A percentile compares a stretch with the other conserved stretches of the same genome.
These are phyloP conservation scores for Camelina laxa DNA, from an alignment of 345 rosid genomes.

Conservation along the genomic window DNA sequence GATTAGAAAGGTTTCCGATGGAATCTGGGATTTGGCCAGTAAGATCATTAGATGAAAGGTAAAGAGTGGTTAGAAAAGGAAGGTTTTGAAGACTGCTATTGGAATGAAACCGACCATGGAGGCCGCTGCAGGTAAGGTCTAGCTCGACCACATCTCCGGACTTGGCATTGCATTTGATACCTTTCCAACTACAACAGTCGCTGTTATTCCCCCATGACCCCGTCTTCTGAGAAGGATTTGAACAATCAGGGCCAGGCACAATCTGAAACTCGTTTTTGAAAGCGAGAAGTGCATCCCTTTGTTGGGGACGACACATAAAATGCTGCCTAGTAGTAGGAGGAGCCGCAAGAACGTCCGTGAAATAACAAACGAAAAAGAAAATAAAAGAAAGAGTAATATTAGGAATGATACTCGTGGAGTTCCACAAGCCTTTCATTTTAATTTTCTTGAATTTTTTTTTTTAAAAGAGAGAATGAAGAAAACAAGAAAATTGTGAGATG, in stretches of 20 bases:
- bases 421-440: neutral
- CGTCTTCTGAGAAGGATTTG: too few relatives aligned
- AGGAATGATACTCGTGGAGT: neutral
- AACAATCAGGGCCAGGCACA: too few relatives aligned
- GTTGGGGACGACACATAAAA: neutral
- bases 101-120: neutral
- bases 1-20: too few relatives aligned
- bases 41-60: too few relatives aligned
- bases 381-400: neutral
- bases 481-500: neutral
- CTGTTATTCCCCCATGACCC: neutral
- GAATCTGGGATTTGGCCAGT: too few relatives aligned
- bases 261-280: too few relatives aligned
- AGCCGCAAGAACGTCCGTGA: neutral
- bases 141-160: neutral
- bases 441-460: neutral
- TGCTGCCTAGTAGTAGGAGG: neutral
- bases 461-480: neutral
- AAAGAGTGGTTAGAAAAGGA: neutral
- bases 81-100: neutral
- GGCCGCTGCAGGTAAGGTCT: neutral
- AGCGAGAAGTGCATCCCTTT: neutral
- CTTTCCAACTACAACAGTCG: slow-evolving; percentile 10
- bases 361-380: neutral
- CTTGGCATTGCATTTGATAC: neutral